Conservation (phyloP, 371 early-diverging fungal species). For the Mucor sp. region DNA sequence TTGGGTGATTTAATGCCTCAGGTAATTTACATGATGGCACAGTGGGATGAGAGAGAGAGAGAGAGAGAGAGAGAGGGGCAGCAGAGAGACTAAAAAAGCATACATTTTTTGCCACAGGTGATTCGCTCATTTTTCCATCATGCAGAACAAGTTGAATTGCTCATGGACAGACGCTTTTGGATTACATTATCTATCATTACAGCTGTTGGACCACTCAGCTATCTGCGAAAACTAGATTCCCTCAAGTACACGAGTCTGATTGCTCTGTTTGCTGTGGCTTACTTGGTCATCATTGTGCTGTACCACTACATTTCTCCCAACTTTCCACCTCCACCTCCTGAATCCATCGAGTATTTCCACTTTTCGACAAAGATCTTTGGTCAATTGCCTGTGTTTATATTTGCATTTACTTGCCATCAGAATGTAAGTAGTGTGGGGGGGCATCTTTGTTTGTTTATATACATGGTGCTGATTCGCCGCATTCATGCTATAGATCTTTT, state of each 20-base stretch:
- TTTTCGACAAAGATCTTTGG: constrained; percentile 73
- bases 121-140: constrained; percentile 34
- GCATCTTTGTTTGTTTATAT: background rate
- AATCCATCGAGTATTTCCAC: constrained; percentile 51
- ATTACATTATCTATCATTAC: constrained; percentile 74
- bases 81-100: background rate
- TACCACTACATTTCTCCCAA: constrained; percentile 69
- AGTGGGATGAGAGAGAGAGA: background rate
- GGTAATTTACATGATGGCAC: too few relatives aligned
- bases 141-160: constrained; percentile 18
- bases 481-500: constrained; percentile 76
- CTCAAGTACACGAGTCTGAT: constrained; percentile 93
- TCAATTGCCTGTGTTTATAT: constrained; percentile 96
- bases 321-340: constrained; percentile 46
- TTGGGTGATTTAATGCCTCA: constrained; percentile 93
- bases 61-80: background rate
- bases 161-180: constrained; percentile 81
- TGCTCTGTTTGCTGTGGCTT: constrained; percentile 89
- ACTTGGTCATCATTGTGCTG: constrained; percentile 89
- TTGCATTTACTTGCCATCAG: constrained; percentile 98
- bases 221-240: constrained; percentile 88
- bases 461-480: background rate
- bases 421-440: constrained; percentile 71
- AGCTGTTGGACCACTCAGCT: constrained; percentile 77
- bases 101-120: constrained; percentile 20